Base-by-base conservation (phyloP, 2,329 filamentous ascomycete species). In the Exophiala bonariae region DNA sequence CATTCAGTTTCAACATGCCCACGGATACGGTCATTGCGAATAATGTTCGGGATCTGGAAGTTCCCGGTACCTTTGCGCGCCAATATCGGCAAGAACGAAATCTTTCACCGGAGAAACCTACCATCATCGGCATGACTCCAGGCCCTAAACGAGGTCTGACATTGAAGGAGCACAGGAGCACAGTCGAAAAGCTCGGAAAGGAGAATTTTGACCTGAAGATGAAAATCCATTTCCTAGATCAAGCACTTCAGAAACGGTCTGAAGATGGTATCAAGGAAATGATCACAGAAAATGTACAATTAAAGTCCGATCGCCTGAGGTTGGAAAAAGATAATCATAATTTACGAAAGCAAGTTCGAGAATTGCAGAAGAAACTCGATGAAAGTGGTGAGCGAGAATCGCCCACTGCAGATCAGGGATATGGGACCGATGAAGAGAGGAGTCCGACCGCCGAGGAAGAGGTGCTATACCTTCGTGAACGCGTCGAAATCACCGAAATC, bases 171-270 rank as follows among this genome's bases (percentile, higher is more conserved):
- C 93, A 99, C 68, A 96, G 92, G 64, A 95, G 87, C 69, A 97
- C 92, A 11, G 96, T 99, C 55, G 93, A 99, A 67, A 84, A 91
- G 49, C 78, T 97, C 2, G 95, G 89, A 50, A 99, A 99, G 70
- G 93, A 99, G 67, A 99, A 99, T 57, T 99, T 97, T 64, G 92
- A 96, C 65, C 73, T 97, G 45, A 96, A 97, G 69, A 83, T 97
- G 69, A 95, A 96, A 66, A 93, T 97, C 56, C 95, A 96, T 77
- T 99, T 96, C 63, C 79, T 99, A 39, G 95, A 92, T 61, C 89
- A 97, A 66, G 87, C 92, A 2, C 74, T 99, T 16, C 90, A 95
- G 67, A 93, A 92, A 63, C 80, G 95, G 33, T 96, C 91, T 1
- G 92, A 97, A 65, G 92, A 97, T 70, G 90, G 91, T 55, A 86